phyloP scores from a whole-genome alignment of 169 alveolate species.

The Blepharisma undulans region DNA sequence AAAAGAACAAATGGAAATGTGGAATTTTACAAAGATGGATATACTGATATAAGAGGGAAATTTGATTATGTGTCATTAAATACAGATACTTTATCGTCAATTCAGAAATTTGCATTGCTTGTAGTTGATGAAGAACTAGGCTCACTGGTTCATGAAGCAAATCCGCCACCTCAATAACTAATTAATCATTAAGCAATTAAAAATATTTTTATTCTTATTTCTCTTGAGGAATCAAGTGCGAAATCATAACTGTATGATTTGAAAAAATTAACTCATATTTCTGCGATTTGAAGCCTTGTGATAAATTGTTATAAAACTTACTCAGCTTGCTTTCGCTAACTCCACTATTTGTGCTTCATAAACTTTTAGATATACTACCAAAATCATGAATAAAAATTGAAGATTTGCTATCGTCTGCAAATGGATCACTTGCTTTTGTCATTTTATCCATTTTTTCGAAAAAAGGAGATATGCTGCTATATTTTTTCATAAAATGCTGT shows the following conservation, averaged over 20 bases:
- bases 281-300: not conserved
- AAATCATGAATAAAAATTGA: not conserved
- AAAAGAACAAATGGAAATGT: conserved; percentile 57
- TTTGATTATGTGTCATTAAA: conserved; percentile 79
- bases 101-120: conserved; percentile 71
- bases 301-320: not conserved
- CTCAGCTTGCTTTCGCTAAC: not conserved
- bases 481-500: not conserved
- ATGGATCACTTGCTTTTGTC: not conserved
- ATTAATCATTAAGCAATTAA: not conserved
- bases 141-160: conserved; percentile 8
- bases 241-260: not conserved
- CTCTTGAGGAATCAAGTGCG: not conserved
- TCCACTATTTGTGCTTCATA: not conserved
- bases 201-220: not conserved
- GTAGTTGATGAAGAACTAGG: conserved; percentile 78
- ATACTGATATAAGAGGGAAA: conserved; percentile 87
- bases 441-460: not conserved
- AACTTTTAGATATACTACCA: not conserved
- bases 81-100: conserved; percentile 61
- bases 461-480: not conserved
- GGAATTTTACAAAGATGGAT: conserved; percentile 85
- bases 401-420: not conserved
- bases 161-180: conserved; percentile 38
- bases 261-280: not conserved